These are phyloP conservation scores for Populus hybrid DNA, from an alignment of 441 rosid genomes.

Conservation along the genomic window DNA sequence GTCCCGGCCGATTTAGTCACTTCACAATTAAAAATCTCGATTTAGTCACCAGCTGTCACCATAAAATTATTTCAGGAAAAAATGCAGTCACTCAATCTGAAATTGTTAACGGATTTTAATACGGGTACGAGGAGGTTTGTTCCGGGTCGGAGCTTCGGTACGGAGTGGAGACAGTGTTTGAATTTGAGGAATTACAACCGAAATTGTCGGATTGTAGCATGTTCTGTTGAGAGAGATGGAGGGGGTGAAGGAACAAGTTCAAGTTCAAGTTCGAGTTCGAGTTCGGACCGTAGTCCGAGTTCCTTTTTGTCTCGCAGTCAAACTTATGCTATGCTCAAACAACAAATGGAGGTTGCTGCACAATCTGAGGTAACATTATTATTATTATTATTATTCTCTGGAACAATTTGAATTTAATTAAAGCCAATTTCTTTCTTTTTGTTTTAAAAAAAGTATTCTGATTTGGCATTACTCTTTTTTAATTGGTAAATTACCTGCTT, in stretches of 20 bases:
- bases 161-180: conserved; percentile 16
- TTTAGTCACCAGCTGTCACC: not conserved
- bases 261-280: conserved; percentile 25
- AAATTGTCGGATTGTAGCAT: conserved; percentile 31
- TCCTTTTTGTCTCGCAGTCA: conserved; percentile 44
- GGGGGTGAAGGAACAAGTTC: conserved; percentile 34
- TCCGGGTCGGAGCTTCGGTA: conserved; percentile 17
- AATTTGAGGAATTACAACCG: conserved; percentile 18
- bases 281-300: conserved; percentile 20
- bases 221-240: conserved; percentile 28
- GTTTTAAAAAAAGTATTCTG: not conserved
- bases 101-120: conserved; percentile 28
- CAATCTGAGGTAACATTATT: conserved; percentile 44
- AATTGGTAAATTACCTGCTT: not conserved
- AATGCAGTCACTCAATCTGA: conserved; percentile 29
- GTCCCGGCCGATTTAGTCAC: not conserved
- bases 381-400: not conserved
- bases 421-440: not conserved
- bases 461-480: not conserved
- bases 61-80: not conserved
- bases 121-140: conserved; percentile 15
- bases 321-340: conserved; percentile 58
- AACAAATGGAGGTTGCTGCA: conserved; percentile 65
- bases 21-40: not conserved
- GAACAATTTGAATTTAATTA: not conserved